Percentiles rank a stretch among this genome's conserved stretches.
phyloP scores from a whole-genome alignment of 78 protist species.

The Dictyostelium brefeldianum region DNA sequence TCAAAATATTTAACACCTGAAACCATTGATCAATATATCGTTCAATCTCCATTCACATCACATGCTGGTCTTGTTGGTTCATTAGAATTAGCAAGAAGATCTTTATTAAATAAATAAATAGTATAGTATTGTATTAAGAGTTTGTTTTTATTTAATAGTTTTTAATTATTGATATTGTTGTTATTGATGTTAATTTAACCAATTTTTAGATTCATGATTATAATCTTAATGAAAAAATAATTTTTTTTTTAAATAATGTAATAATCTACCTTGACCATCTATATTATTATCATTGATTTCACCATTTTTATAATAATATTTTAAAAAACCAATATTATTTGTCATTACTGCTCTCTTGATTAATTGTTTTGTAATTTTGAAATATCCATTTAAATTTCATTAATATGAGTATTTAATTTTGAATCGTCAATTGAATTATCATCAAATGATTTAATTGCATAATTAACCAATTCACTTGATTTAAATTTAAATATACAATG shows the following conservation, averaged over 20 bases:
- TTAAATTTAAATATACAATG: no score
- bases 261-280: neutral
- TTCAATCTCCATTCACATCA: conserved; percentile 42
- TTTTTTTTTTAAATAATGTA: neutral
- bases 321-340: neutral
- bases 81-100: conserved; percentile 72
- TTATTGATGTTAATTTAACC: neutral
- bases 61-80: conserved; percentile 86
- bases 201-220: neutral
- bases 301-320: conserved; percentile 1
- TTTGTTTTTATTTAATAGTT: no score
- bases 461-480: no score
- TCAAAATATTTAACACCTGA: conserved; percentile 49
- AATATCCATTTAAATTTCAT: no score
- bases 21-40: conserved; percentile 63
- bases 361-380: neutral
- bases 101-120: neutral
- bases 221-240: neutral
- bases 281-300: neutral
- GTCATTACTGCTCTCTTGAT: neutral
- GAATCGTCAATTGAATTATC: no score
- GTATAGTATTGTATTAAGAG: no score
- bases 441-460: no score
- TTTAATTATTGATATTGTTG: no score
- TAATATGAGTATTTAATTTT: no score